Evolutionary conservation across 129 eudicot species (phyloP).

Genomic region (Helichrysum umbraculigerum): DNA sequence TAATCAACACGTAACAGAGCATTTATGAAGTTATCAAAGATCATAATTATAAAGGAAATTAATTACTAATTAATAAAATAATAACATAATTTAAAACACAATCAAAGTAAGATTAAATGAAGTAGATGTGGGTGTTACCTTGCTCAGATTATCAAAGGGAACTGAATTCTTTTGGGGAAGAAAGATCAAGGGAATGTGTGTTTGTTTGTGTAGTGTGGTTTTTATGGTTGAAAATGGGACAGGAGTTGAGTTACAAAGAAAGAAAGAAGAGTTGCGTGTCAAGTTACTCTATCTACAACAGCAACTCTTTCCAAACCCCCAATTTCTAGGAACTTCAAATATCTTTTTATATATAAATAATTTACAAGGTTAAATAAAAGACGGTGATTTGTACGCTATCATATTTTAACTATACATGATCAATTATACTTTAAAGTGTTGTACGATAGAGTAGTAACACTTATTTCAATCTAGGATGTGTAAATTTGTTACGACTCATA

Average conservation of each 20-base stretch:
- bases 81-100: too few relatives aligned
- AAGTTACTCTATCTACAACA: conserved; percentile 14
- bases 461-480: too few relatives aligned
- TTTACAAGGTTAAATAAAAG: too few relatives aligned
- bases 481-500: too few relatives aligned
- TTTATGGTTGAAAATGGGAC: conserved; percentile 31
- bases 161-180: background rate
- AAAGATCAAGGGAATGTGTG: background rate
- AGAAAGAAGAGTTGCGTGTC: conserved; percentile 25
- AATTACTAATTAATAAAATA: background rate
- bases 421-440: too few relatives aligned
- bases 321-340: too few relatives aligned
- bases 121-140: background rate
- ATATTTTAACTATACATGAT: too few relatives aligned
- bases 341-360: too few relatives aligned
- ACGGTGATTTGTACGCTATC: too few relatives aligned
- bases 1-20: conserved; percentile 8
- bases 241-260: background rate
- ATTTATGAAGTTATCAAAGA: background rate
- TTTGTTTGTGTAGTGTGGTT: background rate
- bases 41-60: background rate
- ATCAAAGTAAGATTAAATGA: background rate
- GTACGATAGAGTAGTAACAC: too few relatives aligned
- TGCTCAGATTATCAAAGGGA: background rate
- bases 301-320: background rate